Conservation (phyloP, 768 basidiomycete genomes). For the Russula brevipes region DNA sequence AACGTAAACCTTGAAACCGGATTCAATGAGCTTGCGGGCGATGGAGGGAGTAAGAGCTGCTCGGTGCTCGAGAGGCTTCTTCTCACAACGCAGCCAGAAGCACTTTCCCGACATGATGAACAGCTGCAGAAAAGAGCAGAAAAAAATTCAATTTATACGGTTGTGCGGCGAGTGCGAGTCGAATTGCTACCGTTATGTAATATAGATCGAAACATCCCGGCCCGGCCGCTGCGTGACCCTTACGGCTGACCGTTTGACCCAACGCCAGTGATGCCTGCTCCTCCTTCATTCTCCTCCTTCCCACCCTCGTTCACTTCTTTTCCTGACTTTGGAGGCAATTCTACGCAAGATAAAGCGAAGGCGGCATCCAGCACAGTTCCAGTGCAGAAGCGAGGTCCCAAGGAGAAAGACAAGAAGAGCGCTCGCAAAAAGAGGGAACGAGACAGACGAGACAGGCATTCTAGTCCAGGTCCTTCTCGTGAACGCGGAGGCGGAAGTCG, state of each 20-base stretch:
- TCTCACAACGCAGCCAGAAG: constrained; percentile 97
- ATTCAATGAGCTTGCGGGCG: constrained; percentile 79
- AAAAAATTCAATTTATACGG: background rate
- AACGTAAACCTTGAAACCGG: constrained; percentile 85
- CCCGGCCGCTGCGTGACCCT: background rate
- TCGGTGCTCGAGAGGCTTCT: constrained; percentile 89
- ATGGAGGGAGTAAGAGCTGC: constrained; percentile 91
- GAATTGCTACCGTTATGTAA: background rate
- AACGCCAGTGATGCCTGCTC: constrained; percentile 36
- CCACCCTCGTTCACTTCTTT: constrained; percentile 67
- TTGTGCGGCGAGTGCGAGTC: background rate
- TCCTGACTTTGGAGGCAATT: constrained; percentile 51
- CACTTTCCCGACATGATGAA: constrained; percentile 42
- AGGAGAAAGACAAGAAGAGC: constrained; percentile 28
- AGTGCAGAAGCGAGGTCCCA: constrained; percentile 23
- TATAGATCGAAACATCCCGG: background rate
- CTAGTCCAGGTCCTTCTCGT: constrained; percentile 22
- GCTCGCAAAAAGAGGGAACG: constrained; percentile 30
- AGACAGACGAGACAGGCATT: background rate
- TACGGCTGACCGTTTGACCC: background rate
- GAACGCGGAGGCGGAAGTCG: constrained; percentile 26
- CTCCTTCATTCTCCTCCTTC: constrained; percentile 58
- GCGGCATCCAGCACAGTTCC: constrained; percentile 9
- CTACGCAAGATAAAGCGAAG: constrained; percentile 32
- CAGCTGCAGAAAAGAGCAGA: background rate